A percentile compares a stretch with the other conserved stretches of the same genome.
phyloP scores from a whole-genome alignment of 768 basidiomycete genomes.

The Vishniacozyma victoriae region DNA sequence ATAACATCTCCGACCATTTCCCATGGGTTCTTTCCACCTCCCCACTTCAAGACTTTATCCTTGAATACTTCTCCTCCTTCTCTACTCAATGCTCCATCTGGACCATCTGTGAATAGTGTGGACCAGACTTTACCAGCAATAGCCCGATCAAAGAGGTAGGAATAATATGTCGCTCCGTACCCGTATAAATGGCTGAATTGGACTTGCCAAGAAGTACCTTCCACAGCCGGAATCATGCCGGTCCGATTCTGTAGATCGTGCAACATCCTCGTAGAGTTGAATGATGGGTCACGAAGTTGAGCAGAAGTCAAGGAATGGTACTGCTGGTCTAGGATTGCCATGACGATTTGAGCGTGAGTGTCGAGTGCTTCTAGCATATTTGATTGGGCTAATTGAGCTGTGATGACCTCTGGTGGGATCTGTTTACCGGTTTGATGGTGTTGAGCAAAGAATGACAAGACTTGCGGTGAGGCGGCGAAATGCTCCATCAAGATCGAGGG shows the following conservation, averaged over 20 bases:
- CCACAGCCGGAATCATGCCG: slow-evolving; percentile 75
- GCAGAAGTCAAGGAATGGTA: slow-evolving; percentile 69
- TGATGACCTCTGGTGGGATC: slow-evolving; percentile 44
- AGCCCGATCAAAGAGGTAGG: slow-evolving; percentile 91
- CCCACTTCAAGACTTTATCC: slow-evolving; percentile 64
- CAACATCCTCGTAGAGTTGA: slow-evolving; percentile 68
- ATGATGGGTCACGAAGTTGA: slow-evolving; percentile 53
- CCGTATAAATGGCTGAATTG: slow-evolving; percentile 94
- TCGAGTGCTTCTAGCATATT: slow-evolving; percentile 58
- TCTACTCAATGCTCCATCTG: slow-evolving; percentile 58
- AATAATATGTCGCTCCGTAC: slow-evolving; percentile 97
- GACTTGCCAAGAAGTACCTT: slow-evolving; percentile 85
- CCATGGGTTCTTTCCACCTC: slow-evolving; percentile 93
- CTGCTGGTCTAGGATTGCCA: slow-evolving; percentile 78
- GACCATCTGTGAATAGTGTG: slow-evolving; percentile 55
- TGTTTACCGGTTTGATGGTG: slow-evolving; percentile 47
- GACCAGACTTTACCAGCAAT: slow-evolving; percentile 90
- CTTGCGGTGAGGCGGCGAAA: slow-evolving; percentile 76
- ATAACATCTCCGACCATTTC: slow-evolving; percentile 74
- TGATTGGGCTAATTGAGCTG: slow-evolving; percentile 36
- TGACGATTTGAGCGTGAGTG: slow-evolving; percentile 81
- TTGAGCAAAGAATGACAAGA: slow-evolving; percentile 62
- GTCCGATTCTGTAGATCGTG: slow-evolving; percentile 53
- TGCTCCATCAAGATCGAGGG: slow-evolving; percentile 99
- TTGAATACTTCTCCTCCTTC: slow-evolving; percentile 77